Evolutionary conservation across 306 rosid genomes (phyloP).

Genomic region (Notholithocarpus densiflorus): DNA sequence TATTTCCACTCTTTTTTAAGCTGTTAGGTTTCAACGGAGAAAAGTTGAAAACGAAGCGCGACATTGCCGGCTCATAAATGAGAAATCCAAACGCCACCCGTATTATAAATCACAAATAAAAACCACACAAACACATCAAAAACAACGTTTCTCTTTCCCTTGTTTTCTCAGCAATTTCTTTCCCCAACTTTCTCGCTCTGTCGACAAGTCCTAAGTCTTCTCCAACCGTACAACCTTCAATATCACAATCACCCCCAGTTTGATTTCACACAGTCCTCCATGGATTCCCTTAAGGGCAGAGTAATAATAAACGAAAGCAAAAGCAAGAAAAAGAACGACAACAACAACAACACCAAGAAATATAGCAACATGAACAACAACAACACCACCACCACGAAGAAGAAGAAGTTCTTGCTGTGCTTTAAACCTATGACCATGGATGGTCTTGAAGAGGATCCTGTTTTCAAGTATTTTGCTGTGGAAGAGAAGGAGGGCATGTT

Average conservation of each 20-base stretch:
- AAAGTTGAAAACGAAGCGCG: background rate
- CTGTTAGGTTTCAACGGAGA: background rate
- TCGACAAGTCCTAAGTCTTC: background rate
- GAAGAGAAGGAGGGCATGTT: background rate
- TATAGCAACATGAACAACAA: background rate
- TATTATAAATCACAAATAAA: background rate
- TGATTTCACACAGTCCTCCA: background rate
- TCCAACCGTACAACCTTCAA: no score
- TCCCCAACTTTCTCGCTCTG: slow-evolving; percentile 8
- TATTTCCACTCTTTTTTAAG: background rate
- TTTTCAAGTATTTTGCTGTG: background rate
- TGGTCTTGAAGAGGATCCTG: background rate
- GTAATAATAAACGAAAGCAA: background rate
- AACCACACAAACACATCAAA: background rate
- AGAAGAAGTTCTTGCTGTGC: slow-evolving; percentile 12
- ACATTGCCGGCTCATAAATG: slow-evolving; percentile 12
- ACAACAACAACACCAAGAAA: background rate
- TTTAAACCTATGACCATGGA: slow-evolving; percentile 6
- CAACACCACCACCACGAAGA: background rate
- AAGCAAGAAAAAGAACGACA: background rate
- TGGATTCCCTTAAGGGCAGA: background rate
- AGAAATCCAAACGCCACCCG: background rate
- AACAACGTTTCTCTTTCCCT: background rate
- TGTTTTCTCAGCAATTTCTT: background rate
- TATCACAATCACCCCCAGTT: background rate